Conservation (phyloP, 495 filamentous ascomycete species). For the Aspergillus indologenus region DNA sequence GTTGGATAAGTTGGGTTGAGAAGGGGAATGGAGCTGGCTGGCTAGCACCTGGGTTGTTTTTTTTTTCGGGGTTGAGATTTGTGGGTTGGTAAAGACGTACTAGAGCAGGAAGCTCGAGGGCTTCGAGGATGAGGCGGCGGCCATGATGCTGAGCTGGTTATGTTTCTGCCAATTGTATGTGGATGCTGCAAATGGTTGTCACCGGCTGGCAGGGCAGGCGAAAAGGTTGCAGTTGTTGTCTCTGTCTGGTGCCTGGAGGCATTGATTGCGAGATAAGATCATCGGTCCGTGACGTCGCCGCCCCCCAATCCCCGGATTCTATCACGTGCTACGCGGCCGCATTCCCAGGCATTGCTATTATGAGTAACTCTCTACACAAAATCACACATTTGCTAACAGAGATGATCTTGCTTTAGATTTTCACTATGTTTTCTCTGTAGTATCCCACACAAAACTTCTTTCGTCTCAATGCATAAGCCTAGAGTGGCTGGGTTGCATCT, state of each 20-base stretch:
- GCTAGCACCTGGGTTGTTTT: too few species aligned
- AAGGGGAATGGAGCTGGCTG: neutral
- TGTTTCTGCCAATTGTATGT: neutral
- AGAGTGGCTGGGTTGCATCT: too few species aligned
- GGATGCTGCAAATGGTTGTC: too few species aligned
- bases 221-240: neutral
- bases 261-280: constrained; percentile 9
- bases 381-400: too few species aligned
- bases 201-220: neutral
- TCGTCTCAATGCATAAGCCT: too few species aligned
- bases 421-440: too few species aligned
- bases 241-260: neutral
- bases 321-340: constrained; percentile 21
- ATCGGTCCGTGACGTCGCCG: constrained; percentile 26
- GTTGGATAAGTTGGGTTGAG: constrained; percentile 4
- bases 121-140: constrained; percentile 65
- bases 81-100: constrained; percentile 45
- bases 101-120: constrained; percentile 75
- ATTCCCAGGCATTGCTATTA: too few species aligned
- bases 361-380: too few species aligned
- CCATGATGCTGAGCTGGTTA: constrained; percentile 49
- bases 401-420: too few species aligned
- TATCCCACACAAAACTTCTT: too few species aligned
- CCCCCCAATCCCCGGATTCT: constrained; percentile 17
- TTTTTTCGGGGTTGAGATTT: too few species aligned